phyloP scores from a whole-genome alignment of 2,329 filamentous ascomycete species.

The Penicillium sclerotigenum region DNA sequence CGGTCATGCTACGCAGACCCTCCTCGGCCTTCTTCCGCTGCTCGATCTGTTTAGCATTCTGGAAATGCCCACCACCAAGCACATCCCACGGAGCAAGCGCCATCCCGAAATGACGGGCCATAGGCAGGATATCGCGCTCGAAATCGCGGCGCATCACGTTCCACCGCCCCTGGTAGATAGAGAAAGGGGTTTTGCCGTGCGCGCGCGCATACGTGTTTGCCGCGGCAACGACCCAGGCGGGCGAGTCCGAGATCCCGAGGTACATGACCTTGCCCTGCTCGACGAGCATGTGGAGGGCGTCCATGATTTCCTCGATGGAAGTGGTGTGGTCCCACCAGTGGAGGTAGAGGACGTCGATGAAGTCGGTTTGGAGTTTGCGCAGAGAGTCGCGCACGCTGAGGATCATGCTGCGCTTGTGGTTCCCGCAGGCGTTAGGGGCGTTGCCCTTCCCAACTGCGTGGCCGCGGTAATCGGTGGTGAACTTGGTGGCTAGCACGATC shows the following conservation, averaged over 20 bases:
- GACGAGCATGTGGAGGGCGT: constrained; percentile 38
- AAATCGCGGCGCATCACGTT: constrained; percentile 40
- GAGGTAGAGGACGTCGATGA: constrained; percentile 54
- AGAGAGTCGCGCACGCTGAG: constrained; percentile 45
- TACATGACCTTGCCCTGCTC: constrained; percentile 43
- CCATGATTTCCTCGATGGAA: constrained; percentile 30
- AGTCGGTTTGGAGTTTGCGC: constrained; percentile 51
- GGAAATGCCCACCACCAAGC: constrained; percentile 53
- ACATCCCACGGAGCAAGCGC: constrained; percentile 59
- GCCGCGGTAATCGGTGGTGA: constrained; percentile 55
- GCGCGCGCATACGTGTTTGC: constrained; percentile 42
- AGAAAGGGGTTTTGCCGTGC: constrained; percentile 42
- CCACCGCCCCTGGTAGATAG: constrained; percentile 42
- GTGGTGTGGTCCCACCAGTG: constrained; percentile 52
- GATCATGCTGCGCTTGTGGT: constrained; percentile 42
- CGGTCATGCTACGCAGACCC: constrained; percentile 33
- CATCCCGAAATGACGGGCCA: constrained; percentile 44
- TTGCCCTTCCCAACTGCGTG: constrained; percentile 37
- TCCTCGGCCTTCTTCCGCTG: constrained; percentile 45
- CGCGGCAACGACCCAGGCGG: constrained; percentile 41
- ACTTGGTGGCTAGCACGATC: constrained; percentile 72
- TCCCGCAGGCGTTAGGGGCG: constrained; percentile 45
- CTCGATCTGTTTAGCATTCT: constrained; percentile 48
- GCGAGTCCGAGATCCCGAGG: constrained; percentile 41
- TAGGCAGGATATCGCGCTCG: constrained; percentile 44